phyloP scores from a whole-genome alignment of 495 filamentous ascomycete genomes.

The Trichoderma reesei region DNA sequence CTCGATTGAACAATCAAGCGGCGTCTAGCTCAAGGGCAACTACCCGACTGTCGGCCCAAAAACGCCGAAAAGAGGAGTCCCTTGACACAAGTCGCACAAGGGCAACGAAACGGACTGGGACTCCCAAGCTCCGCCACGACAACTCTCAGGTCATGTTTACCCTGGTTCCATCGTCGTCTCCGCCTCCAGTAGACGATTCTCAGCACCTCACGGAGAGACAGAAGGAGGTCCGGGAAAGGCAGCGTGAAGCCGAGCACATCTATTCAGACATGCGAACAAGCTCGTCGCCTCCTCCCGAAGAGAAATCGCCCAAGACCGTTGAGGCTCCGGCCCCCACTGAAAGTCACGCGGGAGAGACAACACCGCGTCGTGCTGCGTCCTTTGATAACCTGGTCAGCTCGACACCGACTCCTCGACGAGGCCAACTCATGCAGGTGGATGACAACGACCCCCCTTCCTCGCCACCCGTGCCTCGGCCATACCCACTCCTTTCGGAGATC shows the following conservation, averaged over 20 bases:
- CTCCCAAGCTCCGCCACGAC: conserved; percentile 51
- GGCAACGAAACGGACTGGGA: conserved; percentile 17
- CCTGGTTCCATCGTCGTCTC: conserved; percentile 50
- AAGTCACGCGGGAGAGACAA: conserved; percentile 20
- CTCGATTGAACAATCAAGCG: neutral
- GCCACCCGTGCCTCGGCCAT: conserved; percentile 39
- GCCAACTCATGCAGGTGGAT: conserved; percentile 29
- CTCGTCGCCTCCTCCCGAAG: conserved; percentile 20
- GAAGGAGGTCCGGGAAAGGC: conserved; percentile 56
- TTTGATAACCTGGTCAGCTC: conserved; percentile 62
- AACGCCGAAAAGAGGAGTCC: neutral
- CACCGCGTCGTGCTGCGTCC: conserved; percentile 26
- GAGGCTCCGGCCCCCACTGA: neutral
- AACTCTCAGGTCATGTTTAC: conserved; percentile 73
- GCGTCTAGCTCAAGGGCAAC: neutral
- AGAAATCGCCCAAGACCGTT: conserved; percentile 8
- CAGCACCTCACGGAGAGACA: conserved; percentile 67
- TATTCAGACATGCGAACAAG: conserved; percentile 63
- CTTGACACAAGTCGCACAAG: neutral
- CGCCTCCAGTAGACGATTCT: conserved; percentile 37
- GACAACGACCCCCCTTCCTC: conserved; percentile 44
- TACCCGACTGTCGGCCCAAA: neutral
- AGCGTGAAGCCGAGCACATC: conserved; percentile 56
- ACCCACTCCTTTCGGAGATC: conserved; percentile 43
- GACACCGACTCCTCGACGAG: conserved; percentile 65